These are phyloP conservation scores for Forsythia suspensa DNA, from an alignment of 257 asterid species.

Conservation along the genomic window DNA sequence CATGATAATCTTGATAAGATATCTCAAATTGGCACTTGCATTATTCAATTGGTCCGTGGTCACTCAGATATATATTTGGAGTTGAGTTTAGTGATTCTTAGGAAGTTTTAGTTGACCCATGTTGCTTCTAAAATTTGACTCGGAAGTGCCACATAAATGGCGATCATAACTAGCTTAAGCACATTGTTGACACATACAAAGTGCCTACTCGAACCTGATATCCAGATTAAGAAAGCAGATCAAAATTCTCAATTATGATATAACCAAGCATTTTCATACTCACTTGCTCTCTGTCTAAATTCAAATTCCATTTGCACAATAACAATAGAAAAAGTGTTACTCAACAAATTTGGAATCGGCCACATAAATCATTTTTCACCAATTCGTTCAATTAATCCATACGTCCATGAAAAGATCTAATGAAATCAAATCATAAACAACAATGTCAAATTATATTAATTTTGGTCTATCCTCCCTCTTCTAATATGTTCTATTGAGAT, in stretches of 20 bases:
- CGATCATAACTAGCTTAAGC: background rate
- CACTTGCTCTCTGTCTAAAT: background rate
- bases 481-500: background rate
- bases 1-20: background rate
- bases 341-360: background rate
- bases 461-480: background rate
- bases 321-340: background rate
- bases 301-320: background rate
- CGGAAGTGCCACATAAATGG: background rate
- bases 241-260: background rate
- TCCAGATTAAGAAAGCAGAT: background rate
- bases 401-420: background rate
- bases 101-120: background rate
- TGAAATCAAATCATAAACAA: background rate
- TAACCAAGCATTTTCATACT: background rate
- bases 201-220: background rate
- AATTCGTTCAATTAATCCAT: background rate
- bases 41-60: background rate
- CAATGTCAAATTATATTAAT: background rate
- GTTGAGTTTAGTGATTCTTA: background rate
- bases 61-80: too few relatives aligned
- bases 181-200: background rate
- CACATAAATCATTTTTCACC: background rate
- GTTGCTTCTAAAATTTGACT: background rate
- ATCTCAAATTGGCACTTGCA: too few relatives aligned